Evolutionary conservation across 768 basidiomycete species (phyloP).

Genomic region (Polyporus arcularius): DNA sequence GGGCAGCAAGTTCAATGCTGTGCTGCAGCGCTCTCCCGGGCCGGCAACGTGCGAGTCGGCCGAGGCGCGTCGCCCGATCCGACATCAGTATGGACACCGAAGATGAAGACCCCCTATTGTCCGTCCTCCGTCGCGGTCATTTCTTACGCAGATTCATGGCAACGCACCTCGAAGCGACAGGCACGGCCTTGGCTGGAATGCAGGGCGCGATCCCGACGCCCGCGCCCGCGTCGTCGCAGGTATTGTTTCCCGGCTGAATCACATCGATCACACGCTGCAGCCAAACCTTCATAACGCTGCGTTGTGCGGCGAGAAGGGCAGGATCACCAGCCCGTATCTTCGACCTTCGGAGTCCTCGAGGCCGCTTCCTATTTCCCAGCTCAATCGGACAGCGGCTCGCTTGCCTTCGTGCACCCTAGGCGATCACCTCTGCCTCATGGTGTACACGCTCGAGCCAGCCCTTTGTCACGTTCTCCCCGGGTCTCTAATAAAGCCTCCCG

Average conservation of each 20-base stretch:
- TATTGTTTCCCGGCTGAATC: conserved; percentile 1
- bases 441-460: conserved; percentile 34
- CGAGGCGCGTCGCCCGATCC: background rate
- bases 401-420: conserved; percentile 18
- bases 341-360: conserved; percentile 14
- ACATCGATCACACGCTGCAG: conserved; percentile 17
- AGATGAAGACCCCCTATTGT: background rate
- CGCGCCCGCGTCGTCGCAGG: background rate
- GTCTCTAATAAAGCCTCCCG: conserved; percentile 28
- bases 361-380: conserved; percentile 18
- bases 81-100: background rate
- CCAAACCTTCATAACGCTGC: conserved; percentile 16
- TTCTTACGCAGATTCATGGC: background rate
- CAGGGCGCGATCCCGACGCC: background rate
- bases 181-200: background rate
- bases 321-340: conserved; percentile 22
- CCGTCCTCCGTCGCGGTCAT: background rate
- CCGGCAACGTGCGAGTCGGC: background rate
- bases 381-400: conserved; percentile 15
- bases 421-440: conserved; percentile 35
- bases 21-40: background rate
- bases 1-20: background rate
- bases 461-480: conserved; percentile 31
- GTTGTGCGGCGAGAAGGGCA: conserved; percentile 18
- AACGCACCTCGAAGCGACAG: background rate